Conservation (phyloP, 495 filamentous ascomycete genomes). For the Trichodelitschia bisporula region DNA sequence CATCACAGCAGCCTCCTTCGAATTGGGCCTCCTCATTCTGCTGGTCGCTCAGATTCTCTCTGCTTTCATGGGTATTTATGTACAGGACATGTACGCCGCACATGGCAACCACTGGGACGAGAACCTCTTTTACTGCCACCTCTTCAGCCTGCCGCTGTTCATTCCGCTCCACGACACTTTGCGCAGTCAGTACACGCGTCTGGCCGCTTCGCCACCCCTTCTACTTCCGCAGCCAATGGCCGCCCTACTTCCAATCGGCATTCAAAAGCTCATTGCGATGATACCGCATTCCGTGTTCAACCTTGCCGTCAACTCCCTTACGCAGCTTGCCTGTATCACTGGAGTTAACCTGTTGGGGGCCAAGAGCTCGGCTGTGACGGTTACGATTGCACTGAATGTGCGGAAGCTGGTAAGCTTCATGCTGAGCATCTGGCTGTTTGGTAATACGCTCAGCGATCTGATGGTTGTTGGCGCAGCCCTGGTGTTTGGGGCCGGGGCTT, state of each 20-base stretch:
- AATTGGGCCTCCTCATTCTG: conserved; percentile 61
- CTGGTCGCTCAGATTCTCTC: conserved; percentile 75
- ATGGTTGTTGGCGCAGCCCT: conserved; percentile 60
- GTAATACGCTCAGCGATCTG: conserved; percentile 47
- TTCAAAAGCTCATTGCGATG: conserved; percentile 4
- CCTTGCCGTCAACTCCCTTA: conserved; percentile 41
- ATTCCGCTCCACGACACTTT: conserved; percentile 22
- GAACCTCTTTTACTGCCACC: conserved; percentile 82
- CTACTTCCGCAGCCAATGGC: conserved; percentile 6
- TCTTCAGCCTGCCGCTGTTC: conserved; percentile 50
- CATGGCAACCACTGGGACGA: conserved; percentile 88
- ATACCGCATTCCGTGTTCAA: conserved; percentile 8
- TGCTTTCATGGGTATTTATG: conserved; percentile 85
- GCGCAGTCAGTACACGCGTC: conserved; percentile 21
- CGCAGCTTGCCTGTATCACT: conserved; percentile 83
- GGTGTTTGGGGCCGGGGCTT: conserved; percentile 66
- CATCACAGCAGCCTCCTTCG: conserved; percentile 21
- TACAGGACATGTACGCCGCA: conserved; percentile 61
- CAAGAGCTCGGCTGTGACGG: conserved; percentile 68
- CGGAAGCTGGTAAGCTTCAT: conserved; percentile 81
- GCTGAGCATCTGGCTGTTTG: conserved; percentile 81
- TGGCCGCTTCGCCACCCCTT: conserved; percentile 23
- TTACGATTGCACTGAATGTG: conserved; percentile 88
- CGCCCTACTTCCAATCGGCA: conserved; percentile 1
- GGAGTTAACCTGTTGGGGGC: conserved; percentile 81